Evolutionary conservation across 768 basidiomycete genomes (phyloP).

Genomic region (Hygrocybe coccinea): DNA sequence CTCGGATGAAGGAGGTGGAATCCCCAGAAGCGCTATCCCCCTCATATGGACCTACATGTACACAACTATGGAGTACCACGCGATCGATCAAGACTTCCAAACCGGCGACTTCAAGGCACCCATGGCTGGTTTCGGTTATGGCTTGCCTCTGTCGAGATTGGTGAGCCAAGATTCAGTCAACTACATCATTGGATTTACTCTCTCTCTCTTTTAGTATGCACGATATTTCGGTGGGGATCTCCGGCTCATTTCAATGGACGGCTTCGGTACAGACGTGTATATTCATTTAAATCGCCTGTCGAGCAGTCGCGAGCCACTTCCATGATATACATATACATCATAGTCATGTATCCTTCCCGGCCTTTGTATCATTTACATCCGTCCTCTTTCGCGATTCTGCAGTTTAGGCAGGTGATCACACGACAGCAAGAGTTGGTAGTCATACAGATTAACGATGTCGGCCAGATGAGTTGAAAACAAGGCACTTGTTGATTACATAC

Average conservation of each 20-base stretch:
- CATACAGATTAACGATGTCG: too few relatives aligned
- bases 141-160: conserved; percentile 85
- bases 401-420: too few relatives aligned
- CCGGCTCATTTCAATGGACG: conserved; percentile 95
- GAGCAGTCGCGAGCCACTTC: conserved; percentile 76
- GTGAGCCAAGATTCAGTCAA: conserved; percentile 40
- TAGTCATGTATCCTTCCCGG: too few relatives aligned
- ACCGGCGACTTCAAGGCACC: conserved; percentile 93
- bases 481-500: too few relatives aligned
- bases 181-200: neutral
- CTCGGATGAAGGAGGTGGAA: conserved; percentile 94
- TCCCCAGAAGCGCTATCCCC: conserved; percentile 81
- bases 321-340: conserved; percentile 26
- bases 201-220: conserved; percentile 61
- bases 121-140: conserved; percentile 97
- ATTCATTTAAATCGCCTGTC: conserved; percentile 85
- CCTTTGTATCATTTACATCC: too few relatives aligned
- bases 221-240: conserved; percentile 94
- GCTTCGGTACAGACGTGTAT: conserved; percentile 93
- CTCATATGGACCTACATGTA: conserved; percentile 99
- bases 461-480: too few relatives aligned
- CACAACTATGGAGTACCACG: conserved; percentile 75
- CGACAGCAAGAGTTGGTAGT: too few relatives aligned
- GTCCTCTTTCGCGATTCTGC: too few relatives aligned
- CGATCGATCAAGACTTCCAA: conserved; percentile 72